These are phyloP conservation scores for Boletus fagicola DNA, from an alignment of 768 basidiomycete genomes.

Conservation along the genomic window DNA sequence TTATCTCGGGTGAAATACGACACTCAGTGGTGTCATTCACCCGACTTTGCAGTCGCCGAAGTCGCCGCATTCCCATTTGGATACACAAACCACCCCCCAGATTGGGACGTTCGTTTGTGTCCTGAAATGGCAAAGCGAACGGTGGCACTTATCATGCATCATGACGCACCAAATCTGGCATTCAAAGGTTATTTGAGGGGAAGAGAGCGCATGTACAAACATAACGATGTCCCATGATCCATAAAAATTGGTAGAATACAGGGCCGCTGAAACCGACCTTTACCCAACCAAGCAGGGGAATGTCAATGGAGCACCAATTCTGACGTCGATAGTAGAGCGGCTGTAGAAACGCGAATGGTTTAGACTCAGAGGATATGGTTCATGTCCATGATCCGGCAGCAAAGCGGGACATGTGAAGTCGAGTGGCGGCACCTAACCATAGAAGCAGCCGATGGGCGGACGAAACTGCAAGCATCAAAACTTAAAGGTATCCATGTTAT, in stretches of 20 bases:
- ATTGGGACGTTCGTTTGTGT: constrained; percentile 25
- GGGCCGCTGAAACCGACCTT: background rate
- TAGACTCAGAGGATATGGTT: background rate
- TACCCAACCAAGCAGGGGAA: background rate
- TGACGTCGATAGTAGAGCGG: constrained; percentile 14
- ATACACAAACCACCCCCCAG: constrained; percentile 25
- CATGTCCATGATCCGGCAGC: background rate
- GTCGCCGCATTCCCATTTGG: constrained; percentile 20
- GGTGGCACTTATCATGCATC: constrained; percentile 4
- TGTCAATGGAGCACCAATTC: background rate
- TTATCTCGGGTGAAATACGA: constrained; percentile 18
- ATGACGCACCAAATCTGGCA: background rate
- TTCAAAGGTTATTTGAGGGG: background rate
- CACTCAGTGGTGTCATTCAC: constrained; percentile 2
- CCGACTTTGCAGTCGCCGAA: constrained; percentile 7
- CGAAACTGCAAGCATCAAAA: background rate
- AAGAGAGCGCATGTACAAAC: constrained; percentile 17
- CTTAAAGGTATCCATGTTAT: background rate
- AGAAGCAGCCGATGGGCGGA: background rate
- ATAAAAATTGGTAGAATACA: background rate
- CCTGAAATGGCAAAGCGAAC: constrained; percentile 16
- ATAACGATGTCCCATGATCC: constrained; percentile 22
- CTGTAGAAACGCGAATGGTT: constrained; percentile 1
- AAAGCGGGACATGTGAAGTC: background rate
- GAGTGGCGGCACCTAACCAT: background rate